Percentiles rank a stretch among this genome's conserved stretches.
phyloP scores from a whole-genome alignment of 176 grass and related monocot genomes.

The Avena sativa region DNA sequence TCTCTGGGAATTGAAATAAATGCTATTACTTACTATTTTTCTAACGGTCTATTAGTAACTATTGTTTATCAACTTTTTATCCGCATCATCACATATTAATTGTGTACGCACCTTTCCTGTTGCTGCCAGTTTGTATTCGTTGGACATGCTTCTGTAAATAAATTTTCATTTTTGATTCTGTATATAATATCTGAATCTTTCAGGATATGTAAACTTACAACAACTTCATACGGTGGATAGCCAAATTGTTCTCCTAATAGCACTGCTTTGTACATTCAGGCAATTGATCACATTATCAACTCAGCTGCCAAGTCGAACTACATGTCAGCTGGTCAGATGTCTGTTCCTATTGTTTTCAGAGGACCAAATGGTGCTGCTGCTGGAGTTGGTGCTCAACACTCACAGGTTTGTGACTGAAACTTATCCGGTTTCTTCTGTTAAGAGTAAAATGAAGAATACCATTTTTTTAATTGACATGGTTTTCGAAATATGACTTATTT shows the following conservation, averaged over 20 bases:
- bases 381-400: slow-evolving; percentile 98
- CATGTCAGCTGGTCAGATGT: slow-evolving; percentile 92
- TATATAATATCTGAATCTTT: not conserved
- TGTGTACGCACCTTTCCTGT: not conserved
- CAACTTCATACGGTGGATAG: not conserved
- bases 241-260: not conserved
- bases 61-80: not conserved
- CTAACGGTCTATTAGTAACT: not conserved
- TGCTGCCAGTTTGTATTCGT: not conserved
- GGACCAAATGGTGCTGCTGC: slow-evolving; percentile 94
- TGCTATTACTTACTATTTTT: not conserved
- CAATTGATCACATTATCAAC: slow-evolving; percentile 99
- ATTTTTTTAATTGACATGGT: not conserved
- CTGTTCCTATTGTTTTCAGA: slow-evolving; percentile 94
- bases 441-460: not conserved
- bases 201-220: slow-evolving; percentile 2
- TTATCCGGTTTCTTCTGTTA: slow-evolving; percentile 25
- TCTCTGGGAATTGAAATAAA: not conserved
- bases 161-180: not conserved
- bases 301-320: slow-evolving; percentile 97
- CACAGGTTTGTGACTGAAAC: slow-evolving; percentile 64
- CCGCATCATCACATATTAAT: slow-evolving; percentile 14
- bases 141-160: not conserved
- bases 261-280: slow-evolving; percentile 60
- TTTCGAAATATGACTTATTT: slow-evolving; percentile 22